phyloP scores from a whole-genome alignment of 176 grass and related monocot species.

The Chloris gayana region DNA sequence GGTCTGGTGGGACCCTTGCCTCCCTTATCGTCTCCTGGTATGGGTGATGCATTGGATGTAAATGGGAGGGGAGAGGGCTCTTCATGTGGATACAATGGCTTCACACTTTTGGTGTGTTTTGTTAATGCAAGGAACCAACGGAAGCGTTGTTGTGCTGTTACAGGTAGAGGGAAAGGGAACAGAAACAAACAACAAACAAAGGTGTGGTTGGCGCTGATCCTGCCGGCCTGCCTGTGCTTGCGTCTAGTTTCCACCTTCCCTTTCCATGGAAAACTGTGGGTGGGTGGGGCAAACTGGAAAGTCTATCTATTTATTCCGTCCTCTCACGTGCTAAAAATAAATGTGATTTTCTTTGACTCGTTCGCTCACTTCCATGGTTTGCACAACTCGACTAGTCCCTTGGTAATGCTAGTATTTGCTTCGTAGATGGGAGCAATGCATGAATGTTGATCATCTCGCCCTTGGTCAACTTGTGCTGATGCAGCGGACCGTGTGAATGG shows the following conservation, averaged over 20 bases:
- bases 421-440: not conserved
- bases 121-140: not conserved
- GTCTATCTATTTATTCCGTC: too few relatives aligned
- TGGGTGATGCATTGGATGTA: not conserved
- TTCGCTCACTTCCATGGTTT: not conserved
- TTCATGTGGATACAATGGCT: not conserved
- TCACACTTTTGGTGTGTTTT: not conserved
- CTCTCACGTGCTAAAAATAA: not conserved
- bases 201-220: not conserved
- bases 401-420: not conserved
- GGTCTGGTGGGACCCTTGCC: not conserved
- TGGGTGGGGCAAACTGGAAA: not conserved
- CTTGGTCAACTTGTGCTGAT: not conserved
- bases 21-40: not conserved
- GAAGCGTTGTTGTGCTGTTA: not conserved
- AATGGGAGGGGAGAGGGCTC: too few relatives aligned
- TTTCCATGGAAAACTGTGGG: slow-evolving; percentile 3
- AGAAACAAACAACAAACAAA: not conserved
- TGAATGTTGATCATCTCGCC: not conserved
- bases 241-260: slow-evolving; percentile 7
- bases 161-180: not conserved
- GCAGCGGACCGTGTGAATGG: not conserved
- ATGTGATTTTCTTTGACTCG: not conserved
- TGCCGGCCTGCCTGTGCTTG: slow-evolving; percentile 4
- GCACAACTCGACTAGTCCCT: not conserved